These are phyloP conservation scores for Amniculicola lignicola DNA, from an alignment of 495 filamentous ascomycete species.

Conservation along the genomic window DNA sequence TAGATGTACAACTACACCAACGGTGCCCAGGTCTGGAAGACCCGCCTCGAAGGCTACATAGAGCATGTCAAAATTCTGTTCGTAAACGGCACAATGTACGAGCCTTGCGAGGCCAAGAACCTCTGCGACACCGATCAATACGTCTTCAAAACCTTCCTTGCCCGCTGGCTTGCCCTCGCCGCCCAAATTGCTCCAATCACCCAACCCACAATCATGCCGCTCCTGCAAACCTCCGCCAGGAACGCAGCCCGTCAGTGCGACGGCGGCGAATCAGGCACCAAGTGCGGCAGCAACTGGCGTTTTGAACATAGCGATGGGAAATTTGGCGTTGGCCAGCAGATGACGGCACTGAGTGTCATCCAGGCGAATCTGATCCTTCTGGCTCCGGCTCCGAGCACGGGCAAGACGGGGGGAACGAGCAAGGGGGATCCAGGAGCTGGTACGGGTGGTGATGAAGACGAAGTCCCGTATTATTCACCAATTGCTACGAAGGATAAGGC, in stretches of 20 bases:
- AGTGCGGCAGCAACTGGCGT: constrained; percentile 72
- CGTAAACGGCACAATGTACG: constrained; percentile 7
- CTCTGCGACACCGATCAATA: constrained; percentile 24
- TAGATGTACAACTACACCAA: constrained; percentile 45
- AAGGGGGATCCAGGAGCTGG: constrained; percentile 69
- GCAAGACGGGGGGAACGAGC: constrained; percentile 70
- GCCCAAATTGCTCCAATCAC: constrained; percentile 20
- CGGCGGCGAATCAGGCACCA: constrained; percentile 58
- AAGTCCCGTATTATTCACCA: too few relatives aligned
- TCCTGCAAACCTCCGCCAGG: constrained; percentile 55
- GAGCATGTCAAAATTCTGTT: constrained; percentile 46
- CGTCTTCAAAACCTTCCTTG: constrained; percentile 20
- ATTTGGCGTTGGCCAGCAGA: constrained; percentile 58
- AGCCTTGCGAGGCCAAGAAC: constrained; percentile 14
- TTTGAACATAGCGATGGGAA: constrained; percentile 42
- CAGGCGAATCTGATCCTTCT: constrained; percentile 47
- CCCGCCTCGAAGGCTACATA: constrained; percentile 12
- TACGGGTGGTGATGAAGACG: constrained; percentile 37
- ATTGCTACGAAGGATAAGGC: constrained; percentile 55
- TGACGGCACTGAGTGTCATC: constrained; percentile 66
- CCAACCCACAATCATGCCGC: constrained; percentile 46
- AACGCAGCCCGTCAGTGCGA: constrained; percentile 50
- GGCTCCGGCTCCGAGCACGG: constrained; percentile 56
- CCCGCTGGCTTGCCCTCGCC: constrained; percentile 20
- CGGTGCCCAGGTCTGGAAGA: constrained; percentile 33